Evolutionary conservation across 495 filamentous ascomycete genomes (phyloP).

Genomic region (Astrothelium subdiscretum): DNA sequence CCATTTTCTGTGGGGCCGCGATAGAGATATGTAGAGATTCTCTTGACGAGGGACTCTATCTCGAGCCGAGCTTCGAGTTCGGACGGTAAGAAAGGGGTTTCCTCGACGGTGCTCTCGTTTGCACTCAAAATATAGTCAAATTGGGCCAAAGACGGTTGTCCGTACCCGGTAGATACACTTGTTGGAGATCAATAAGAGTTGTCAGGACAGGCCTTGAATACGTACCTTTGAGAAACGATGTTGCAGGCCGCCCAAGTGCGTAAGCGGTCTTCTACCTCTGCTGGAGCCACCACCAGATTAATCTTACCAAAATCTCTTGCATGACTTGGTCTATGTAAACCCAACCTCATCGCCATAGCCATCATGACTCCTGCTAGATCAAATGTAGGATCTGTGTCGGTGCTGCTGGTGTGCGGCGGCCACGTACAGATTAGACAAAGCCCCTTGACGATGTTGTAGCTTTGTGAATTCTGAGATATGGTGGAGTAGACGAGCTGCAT

Average conservation of each 20-base stretch:
- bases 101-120: slow-evolving; percentile 48
- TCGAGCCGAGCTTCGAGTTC: slow-evolving; percentile 58
- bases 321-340: slow-evolving; percentile 79
- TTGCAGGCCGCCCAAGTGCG: slow-evolving; percentile 89
- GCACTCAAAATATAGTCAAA: slow-evolving; percentile 49
- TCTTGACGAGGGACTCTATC: slow-evolving; percentile 76
- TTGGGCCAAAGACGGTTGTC: slow-evolving; percentile 75
- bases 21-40: slow-evolving; percentile 75
- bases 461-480: slow-evolving; percentile 70
- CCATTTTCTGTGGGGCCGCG: slow-evolving; percentile 66
- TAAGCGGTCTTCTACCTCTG: slow-evolving; percentile 75
- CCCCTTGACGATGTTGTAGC: slow-evolving; percentile 83
- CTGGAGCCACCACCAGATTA: slow-evolving; percentile 68
- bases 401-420: slow-evolving; percentile 80
- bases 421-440: slow-evolving; percentile 81
- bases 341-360: slow-evolving; percentile 82
- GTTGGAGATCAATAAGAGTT: slow-evolving; percentile 15
- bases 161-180: slow-evolving; percentile 79
- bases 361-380: slow-evolving; percentile 87
- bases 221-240: slow-evolving; percentile 72
- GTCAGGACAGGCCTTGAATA: neutral
- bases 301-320: slow-evolving; percentile 83
- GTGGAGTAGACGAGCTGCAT: slow-evolving; percentile 72
- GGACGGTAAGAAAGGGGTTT: slow-evolving; percentile 48
- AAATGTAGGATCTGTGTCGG: slow-evolving; percentile 77